Base-by-base conservation (phyloP, 345 rosid species). In the Physaria fendleri region DNA sequence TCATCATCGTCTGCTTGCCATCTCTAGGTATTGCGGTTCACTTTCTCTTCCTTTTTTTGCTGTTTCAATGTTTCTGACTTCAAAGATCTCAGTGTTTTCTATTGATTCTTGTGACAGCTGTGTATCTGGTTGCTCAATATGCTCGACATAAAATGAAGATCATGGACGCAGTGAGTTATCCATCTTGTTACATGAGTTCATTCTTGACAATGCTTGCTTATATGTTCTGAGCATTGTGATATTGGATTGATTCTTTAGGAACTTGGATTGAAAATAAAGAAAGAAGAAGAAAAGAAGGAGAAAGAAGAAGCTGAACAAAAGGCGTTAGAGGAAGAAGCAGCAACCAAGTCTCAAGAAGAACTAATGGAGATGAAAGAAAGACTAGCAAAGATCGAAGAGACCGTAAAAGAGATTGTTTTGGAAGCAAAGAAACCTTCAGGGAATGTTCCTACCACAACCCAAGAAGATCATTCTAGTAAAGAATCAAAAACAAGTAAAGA, bases 1-100 rank as follows among this genome's bases (percentile, higher is more conserved):
- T 92, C 69, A 88, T 88, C 78, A 88, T 92, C 72, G 90, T 74
- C 66, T 88, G 91, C 83, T 62, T 86, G 88, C 98, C 98, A 65
- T 85, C 98, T 28, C 51, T 92, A 61, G 96, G 96, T 92, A 86
- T 67, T 6, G 13, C 6, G 2, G 2, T 37, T 52, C 39, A 52
- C 38, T 17, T 44, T 7, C 7, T 5, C 0, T 42, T 5, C n/a
- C 59, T 58, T 13, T 55, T 51, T 46, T 11, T 42, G 25, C 54
- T 54, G 30, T 45, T 67, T 66, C 51, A 21, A 16, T 62, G n/a
- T 64, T 29, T 33, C 5, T 6, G 58, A n/a, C n/a, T n/a, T 12
- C 15, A 45, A 74, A 69, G 18, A 45, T 45, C 5, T 45, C 29
- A 24, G 0, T 46, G 33, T 13, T 65, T 62, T 46, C n/a, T 46